Percentiles rank a stretch among this genome's conserved stretches.
phyloP scores from a whole-genome alignment of 164 flowering plant genomes.

The Protea cynaroides region DNA sequence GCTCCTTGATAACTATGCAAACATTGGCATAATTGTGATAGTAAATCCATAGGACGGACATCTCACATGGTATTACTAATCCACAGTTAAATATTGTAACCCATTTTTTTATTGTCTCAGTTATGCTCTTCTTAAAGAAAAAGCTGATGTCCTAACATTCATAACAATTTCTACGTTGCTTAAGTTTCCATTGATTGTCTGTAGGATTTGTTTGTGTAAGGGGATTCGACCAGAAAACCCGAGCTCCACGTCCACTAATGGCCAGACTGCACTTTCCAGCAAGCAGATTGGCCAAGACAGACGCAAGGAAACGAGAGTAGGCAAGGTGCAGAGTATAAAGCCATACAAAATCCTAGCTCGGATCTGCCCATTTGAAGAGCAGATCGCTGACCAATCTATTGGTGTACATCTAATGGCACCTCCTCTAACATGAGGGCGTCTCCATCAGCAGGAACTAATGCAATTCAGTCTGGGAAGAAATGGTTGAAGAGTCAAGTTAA shows the following conservation, averaged over 20 bases:
- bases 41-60: not conserved
- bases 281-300: slow-evolving; percentile 41
- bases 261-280: slow-evolving; percentile 70
- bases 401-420: not conserved
- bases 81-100: not conserved
- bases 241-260: slow-evolving; percentile 72
- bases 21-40: not conserved
- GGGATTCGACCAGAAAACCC: slow-evolving; percentile 68
- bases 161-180: not conserved
- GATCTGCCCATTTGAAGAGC: slow-evolving; percentile 5
- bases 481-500: not conserved
- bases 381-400: slow-evolving; percentile 9
- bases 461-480: not conserved
- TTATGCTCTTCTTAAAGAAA: not conserved
- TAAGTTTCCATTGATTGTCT: slow-evolving; percentile 5
- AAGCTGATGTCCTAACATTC: not conserved
- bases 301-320: slow-evolving; percentile 12
- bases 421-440: slow-evolving; percentile 12
- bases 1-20: too few relatives aligned
- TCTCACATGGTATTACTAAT: not conserved
- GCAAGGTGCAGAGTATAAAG: slow-evolving; percentile 5
- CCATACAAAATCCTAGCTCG: slow-evolving; percentile 10
- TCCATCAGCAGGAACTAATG: slow-evolving; percentile 5
- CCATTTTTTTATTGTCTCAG: not conserved
- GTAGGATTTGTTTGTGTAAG: slow-evolving; percentile 95